These are phyloP conservation scores for Lipomyces starkeyi DNA, from an alignment of 805 yeast genomes.

Conservation along the genomic window DNA sequence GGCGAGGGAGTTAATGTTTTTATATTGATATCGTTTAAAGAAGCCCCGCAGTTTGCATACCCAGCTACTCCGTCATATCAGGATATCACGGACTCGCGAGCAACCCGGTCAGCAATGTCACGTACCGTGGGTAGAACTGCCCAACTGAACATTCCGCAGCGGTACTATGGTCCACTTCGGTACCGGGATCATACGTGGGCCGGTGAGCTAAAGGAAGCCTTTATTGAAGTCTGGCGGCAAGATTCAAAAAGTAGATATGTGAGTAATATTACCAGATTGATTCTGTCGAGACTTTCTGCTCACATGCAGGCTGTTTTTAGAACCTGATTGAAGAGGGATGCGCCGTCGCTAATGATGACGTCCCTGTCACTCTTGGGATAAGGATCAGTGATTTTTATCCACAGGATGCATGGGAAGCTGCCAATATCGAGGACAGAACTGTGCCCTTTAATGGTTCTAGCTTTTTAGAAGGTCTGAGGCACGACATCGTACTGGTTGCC, in stretches of 20 bases:
- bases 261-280: neutral
- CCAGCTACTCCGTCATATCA: too few relatives aligned
- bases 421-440: constrained; percentile 3
- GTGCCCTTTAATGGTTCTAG: neutral
- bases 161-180: neutral
- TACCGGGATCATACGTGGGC: neutral
- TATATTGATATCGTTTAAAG: too few relatives aligned
- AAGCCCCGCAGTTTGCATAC: too few relatives aligned
- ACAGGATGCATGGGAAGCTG: neutral
- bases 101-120: neutral
- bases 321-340: neutral
- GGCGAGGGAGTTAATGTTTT: too few relatives aligned
- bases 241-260: neutral
- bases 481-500: neutral
- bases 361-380: constrained; percentile 8
- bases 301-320: neutral
- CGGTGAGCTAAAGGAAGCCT: neutral
- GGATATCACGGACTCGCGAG: neutral
- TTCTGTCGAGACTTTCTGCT: neutral
- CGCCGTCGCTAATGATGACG: neutral
- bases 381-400: constrained; percentile 2
- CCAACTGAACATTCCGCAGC: neutral
- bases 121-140: neutral
- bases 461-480: neutral
- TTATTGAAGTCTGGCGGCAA: neutral